Evolutionary conservation across 2,329 filamentous ascomycete genomes (phyloP).

Genomic region (Phyllosticta paracitricarpa): DNA sequence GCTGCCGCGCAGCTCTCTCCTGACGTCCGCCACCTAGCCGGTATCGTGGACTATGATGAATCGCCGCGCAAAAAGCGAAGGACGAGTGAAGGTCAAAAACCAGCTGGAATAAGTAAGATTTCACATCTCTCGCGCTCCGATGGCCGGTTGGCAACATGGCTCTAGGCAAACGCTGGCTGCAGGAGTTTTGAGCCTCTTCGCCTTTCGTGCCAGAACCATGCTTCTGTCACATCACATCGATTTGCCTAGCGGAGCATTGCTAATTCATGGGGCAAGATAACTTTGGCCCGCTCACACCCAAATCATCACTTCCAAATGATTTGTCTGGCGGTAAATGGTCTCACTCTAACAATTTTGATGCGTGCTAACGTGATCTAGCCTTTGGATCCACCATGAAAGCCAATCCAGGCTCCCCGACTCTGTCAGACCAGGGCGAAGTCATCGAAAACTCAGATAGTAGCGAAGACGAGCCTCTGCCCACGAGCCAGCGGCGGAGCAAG

Average conservation of each 20-base stretch:
- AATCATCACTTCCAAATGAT: neutral
- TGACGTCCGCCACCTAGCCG: slow-evolving; percentile 25
- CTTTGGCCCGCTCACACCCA: neutral
- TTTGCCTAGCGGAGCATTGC: neutral
- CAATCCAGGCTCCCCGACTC: neutral
- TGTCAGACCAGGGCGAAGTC: neutral
- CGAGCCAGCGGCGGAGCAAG: neutral
- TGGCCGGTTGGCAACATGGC: neutral
- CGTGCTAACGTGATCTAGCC: neutral
- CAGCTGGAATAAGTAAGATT: neutral
- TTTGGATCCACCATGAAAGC: neutral
- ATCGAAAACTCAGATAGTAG: neutral
- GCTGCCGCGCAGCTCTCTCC: slow-evolving; percentile 22
- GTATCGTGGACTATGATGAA: slow-evolving; percentile 22
- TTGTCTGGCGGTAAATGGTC: too few relatives aligned
- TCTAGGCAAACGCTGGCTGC: neutral
- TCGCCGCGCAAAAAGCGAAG: slow-evolving; percentile 19
- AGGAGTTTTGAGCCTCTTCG: neutral
- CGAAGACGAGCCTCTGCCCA: neutral
- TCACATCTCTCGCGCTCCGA: neutral
- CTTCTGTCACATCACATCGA: neutral
- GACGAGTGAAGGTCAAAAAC: slow-evolving; percentile 5
- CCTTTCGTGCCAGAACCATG: neutral
- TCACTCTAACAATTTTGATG: neutral
- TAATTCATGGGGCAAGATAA: neutral